Conservation (phyloP, 2,329 filamentous ascomycete species). For the Fusarium lyarnte region DNA sequence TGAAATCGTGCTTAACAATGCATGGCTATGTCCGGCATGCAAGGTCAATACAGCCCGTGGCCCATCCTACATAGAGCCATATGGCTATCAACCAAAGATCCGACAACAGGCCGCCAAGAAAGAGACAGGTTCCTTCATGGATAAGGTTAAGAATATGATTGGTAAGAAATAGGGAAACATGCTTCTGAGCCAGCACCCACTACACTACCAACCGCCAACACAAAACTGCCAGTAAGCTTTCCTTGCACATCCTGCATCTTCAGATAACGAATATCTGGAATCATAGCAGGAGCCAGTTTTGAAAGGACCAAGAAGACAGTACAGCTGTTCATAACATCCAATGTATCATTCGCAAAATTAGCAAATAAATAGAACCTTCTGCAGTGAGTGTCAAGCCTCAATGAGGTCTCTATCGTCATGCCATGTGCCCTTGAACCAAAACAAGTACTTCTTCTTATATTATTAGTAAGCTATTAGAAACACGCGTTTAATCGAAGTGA, state of each 20-base stretch:
- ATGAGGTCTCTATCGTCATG: neutral
- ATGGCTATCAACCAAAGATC: neutral
- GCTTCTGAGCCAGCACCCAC: neutral
- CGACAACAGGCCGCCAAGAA: neutral
- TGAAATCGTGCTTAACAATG: fast-evolving
- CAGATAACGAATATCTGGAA: too few species aligned
- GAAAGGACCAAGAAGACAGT: fast-evolving
- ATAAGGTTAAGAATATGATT: neutral
- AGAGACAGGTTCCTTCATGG: neutral
- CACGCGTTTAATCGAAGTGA: neutral
- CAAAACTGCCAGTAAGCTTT: too few species aligned
- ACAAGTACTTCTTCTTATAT: neutral
- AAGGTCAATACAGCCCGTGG: neutral
- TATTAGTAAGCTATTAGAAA: neutral
- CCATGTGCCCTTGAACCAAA: neutral
- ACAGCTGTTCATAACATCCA: neutral
- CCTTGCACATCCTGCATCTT: neutral
- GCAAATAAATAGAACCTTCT: neutral
- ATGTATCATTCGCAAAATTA: neutral
- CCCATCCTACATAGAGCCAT: neutral
- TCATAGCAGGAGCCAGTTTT: fast-evolving
- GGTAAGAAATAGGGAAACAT: neutral
- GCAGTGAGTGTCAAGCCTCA: too few species aligned
- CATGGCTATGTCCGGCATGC: neutral
- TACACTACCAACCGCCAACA: neutral